Evolutionary conservation across 129 eudicot genomes (phyloP).

Genomic region (Artemisia annua): DNA sequence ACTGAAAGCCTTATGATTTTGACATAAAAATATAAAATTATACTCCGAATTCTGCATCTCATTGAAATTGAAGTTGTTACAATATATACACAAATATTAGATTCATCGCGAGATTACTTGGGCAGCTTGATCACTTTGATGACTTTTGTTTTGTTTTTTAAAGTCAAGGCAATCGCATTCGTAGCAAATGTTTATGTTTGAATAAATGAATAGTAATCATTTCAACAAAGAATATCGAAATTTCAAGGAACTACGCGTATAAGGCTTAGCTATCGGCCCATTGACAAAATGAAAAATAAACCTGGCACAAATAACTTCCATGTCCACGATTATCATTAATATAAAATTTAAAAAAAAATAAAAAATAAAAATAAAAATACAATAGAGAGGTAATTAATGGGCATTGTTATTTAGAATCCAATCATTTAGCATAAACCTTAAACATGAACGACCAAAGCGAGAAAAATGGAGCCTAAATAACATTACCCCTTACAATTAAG

Average conservation of each 20-base stretch:
- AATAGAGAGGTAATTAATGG: constrained; percentile 8
- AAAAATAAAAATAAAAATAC: not conserved
- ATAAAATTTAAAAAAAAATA: too few species aligned
- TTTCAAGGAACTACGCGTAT: not conserved
- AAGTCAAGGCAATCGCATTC: constrained; percentile 8
- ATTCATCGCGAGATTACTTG: not conserved
- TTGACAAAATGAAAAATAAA: too few species aligned
- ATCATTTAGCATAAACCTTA: too few species aligned
- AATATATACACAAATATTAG: too few species aligned
- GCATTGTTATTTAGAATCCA: constrained; percentile 34
- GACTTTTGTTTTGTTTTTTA: not conserved
- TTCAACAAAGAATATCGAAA: constrained; percentile 4
- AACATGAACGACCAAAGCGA: constrained; percentile 15
- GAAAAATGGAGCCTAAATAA: constrained; percentile 39
- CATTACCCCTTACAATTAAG: constrained; percentile 18
- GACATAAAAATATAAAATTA: too few species aligned
- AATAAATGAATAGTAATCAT: not conserved
- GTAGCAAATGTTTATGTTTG: not conserved
- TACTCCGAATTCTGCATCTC: too few species aligned
- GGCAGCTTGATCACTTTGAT: not conserved
- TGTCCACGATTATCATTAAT: too few species aligned
- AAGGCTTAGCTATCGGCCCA: too few species aligned
- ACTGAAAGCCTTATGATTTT: too few species aligned
- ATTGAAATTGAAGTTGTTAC: too few species aligned
- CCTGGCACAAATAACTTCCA: too few species aligned